Base-by-base conservation (phyloP, 805 yeast species). In the Ogataea philodendri region DNA sequence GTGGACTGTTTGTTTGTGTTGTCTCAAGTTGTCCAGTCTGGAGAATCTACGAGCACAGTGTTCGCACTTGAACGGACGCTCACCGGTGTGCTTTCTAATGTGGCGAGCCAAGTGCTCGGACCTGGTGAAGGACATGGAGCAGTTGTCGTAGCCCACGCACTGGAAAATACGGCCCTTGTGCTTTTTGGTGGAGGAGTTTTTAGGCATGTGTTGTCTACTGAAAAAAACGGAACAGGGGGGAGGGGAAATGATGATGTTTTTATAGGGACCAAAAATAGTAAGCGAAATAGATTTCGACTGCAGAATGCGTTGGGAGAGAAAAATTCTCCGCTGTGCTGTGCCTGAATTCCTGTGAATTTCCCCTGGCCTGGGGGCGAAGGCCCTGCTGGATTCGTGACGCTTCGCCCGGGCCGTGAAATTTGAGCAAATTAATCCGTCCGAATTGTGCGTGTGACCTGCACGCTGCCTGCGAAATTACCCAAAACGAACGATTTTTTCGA, bases 71-170 rank as follows among this genome's bases (percentile, higher is more conserved):
- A 87, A 88, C 3, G 97, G 97, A 39, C 95, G 69, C 59, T 88
- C 97, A 26, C 96, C 97, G 1, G 96, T 89, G 58, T 88, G 97
- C 52, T 88, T 89, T 40, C 96, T 67, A 35, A 89, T 82, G 63
- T 88, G 97, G 41, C 97, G 70, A 1, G 96, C 95, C 48, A 88
- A 70, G 61, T 89, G 97, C 57, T 89, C 97, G 7, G 93, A 81
- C 32, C 97, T 69, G 3, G 95, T 84, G 60, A 88, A 88, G 5
- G 89, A 74, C 95, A 89, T 88, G 38, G 66, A 68, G 61, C 97
- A 88, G 47, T 82, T 88, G 14, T 86, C 86, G 55, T 74, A 89
- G 3, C 95, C 96, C 1, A 82, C 66, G 60, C 97, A 88, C 54
- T 79, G 88, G 62, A 88, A 88, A 15, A 84, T 73, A 42, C 86